These are phyloP conservation scores for Penicillium steckii DNA, from an alignment of 495 filamentous ascomycete species.

Conservation along the genomic window DNA sequence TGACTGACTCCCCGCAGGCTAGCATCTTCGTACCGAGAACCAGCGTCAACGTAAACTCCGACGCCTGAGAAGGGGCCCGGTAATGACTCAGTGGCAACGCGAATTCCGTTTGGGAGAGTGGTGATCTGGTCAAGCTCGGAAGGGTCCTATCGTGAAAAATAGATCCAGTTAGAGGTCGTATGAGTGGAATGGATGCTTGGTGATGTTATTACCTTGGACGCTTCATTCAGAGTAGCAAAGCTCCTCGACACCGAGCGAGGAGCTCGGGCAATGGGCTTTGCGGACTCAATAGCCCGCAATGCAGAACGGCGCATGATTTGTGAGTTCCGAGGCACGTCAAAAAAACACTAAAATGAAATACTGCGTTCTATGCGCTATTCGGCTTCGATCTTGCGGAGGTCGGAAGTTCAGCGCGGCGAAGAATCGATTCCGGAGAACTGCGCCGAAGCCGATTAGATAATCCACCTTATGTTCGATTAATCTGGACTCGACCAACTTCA, in stretches of 20 bases:
- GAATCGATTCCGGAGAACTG: conserved; percentile 25
- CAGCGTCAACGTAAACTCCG: conserved; percentile 95
- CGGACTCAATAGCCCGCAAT: conserved; percentile 44
- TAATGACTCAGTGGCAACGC: conserved; percentile 92
- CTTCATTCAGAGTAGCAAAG: conserved; percentile 40
- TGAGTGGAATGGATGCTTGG: neutral
- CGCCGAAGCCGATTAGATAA: conserved; percentile 24
- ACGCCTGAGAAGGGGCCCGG: conserved; percentile 95
- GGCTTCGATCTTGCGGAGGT: conserved; percentile 12
- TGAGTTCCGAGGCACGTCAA: conserved; percentile 5
- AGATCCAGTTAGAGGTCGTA: conserved; percentile 7
- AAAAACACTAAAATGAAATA: neutral
- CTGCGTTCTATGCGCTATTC: conserved; percentile 10
- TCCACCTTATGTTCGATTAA: neutral
- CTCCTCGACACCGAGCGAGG: conserved; percentile 42
- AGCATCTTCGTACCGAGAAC: conserved; percentile 89
- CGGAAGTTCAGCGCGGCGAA: conserved; percentile 19
- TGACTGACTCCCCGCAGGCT: conserved; percentile 88
- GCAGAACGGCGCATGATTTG: conserved; percentile 46
- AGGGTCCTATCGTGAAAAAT: conserved; percentile 63
- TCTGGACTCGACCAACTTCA: neutral
- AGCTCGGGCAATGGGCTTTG: conserved; percentile 38
- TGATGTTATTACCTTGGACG: conserved; percentile 34
- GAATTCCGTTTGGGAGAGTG: conserved; percentile 86
- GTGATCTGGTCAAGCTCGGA: conserved; percentile 86